These are phyloP conservation scores for Suillus fuscotomentosus DNA, from an alignment of 768 basidiomycete species.

Conservation along the genomic window DNA sequence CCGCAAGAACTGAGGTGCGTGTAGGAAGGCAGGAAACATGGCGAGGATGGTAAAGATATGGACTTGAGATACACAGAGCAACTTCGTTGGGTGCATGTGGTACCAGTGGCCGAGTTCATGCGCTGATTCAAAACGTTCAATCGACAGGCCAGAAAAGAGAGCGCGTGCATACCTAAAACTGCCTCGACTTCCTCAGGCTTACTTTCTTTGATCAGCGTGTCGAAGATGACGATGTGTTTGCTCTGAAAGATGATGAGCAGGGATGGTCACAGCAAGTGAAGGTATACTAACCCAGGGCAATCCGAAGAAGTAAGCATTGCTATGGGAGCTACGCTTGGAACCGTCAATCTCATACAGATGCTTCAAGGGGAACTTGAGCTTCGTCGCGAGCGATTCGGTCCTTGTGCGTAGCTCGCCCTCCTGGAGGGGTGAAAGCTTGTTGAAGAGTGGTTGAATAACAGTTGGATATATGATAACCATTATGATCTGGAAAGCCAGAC, in stretches of 20 bases:
- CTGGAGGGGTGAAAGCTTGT: conserved; percentile 88
- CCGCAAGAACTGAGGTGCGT: conserved; percentile 71
- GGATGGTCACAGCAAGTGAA: neutral
- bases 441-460: conserved; percentile 94
- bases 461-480: conserved; percentile 85
- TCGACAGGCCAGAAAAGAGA: neutral
- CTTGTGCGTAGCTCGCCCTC: conserved; percentile 73
- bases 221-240: conserved; percentile 96
- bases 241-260: conserved; percentile 42
- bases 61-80: conserved; percentile 81
- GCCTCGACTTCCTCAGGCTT: conserved; percentile 93
- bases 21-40: conserved; percentile 87
- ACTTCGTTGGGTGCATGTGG: conserved; percentile 85
- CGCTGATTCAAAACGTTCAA: conserved; percentile 38
- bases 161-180: conserved; percentile 58
- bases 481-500: conserved; percentile 77
- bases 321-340: conserved; percentile 91
- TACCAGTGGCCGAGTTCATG: conserved; percentile 99
- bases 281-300: conserved; percentile 74
- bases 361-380: conserved; percentile 90
- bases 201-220: conserved; percentile 92
- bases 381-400: conserved; percentile 73
- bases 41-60: conserved; percentile 87
- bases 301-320: conserved; percentile 98
- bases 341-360: conserved; percentile 97